Evolutionary conservation across 768 basidiomycete genomes (phyloP), one percentile per base, ranked within the genome.

Genomic region (Boletus sp.): DNA sequence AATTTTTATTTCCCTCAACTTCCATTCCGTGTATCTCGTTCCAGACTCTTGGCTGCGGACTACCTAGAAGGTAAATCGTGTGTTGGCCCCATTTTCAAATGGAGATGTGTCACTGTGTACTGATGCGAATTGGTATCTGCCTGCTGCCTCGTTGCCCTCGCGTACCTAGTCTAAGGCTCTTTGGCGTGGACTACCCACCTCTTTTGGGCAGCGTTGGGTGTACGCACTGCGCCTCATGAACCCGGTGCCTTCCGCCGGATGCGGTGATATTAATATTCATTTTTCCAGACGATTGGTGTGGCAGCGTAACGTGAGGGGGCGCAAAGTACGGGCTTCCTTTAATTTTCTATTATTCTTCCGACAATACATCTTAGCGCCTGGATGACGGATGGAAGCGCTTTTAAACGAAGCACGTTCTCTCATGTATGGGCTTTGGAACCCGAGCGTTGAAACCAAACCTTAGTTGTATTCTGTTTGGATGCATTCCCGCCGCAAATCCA

Each of bases 11-110:
- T 46, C 29, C 40, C 3, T n/a, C n/a, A n/a, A 33, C 15, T 46
- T 56, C 35, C 36, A 55, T 58, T 55, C 39, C 55, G 32, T 33
- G 17, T 11, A 17, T 24, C 10, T 35, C 46, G 33, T 58, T 65
- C 66, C 61, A 86, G 84, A 52, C 72, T 86, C 35, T 63, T 84
- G 53, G 84, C 84, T 32, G 85, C 85, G 45, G 85, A 87, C 63
- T 87, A 86, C 67, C 80, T 83, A 64, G 85, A 87, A 73, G 76
- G 85, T 85, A 64, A 67, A 61, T 64, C 58, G 46, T 52, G 40
- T 49, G 15, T 32, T 32, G 10, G 20, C 24, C 18, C 36, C 40
- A 55, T 68, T 63, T 63, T 52, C 55, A 66, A 66, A 68, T 58
- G 33, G 37, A 24, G 29, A 9, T 47, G 12, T 52, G 42, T 11